Base-by-base conservation (phyloP, 2,329 filamentous ascomycete genomes). In the Colletotrichum tofieldiae region DNA sequence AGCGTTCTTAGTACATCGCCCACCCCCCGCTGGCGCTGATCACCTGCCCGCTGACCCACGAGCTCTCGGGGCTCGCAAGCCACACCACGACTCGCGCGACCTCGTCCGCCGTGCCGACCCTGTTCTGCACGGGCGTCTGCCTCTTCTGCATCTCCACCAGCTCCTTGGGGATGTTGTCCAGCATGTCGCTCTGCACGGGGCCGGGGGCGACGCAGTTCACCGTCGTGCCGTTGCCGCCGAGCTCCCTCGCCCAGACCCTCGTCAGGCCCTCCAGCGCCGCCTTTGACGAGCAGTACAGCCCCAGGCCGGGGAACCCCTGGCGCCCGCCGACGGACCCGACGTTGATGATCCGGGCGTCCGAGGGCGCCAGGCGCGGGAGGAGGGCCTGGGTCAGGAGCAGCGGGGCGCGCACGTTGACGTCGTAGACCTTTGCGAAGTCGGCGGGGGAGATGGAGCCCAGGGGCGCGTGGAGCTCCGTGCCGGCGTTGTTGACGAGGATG, bases 201-300 rank as follows among this genome's bases (percentile, higher is more conserved):
- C 90, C 90, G 0, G 90, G 89, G 26, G 86, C 86, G 2, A 92
- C 86, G 0, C 85, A 83, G 74, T 92, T 93, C 35, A 91, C 90
- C 0, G 90, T 92, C 70, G 88, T 88, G 0, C 90, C 89, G 69
- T 85, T 79, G 4, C 73, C 77, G 0, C 90, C 90, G 11, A 92
- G 80, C 79, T 37, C 35, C 35, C 35, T 37, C 5, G 35, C 35
- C 35, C 35, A 37, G 35, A 37, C 35, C 8, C 35, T 8, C 6
- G 35, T 37, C 35, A 37, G 8, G 5, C 35, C 35, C 35, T 37
- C 35, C 35, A 37, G 8, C 35, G 35, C 35, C 35, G 35, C 35
- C 35, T 37, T 37, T 8, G 35, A 37, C 35, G 35, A 37, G 35
- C 35, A 37, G 35, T 37, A 37, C 35, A 37, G 35, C 8, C 35